Evolutionary conservation across 257 asterid species (phyloP).

Genomic region (Salvia rosmarinus): DNA sequence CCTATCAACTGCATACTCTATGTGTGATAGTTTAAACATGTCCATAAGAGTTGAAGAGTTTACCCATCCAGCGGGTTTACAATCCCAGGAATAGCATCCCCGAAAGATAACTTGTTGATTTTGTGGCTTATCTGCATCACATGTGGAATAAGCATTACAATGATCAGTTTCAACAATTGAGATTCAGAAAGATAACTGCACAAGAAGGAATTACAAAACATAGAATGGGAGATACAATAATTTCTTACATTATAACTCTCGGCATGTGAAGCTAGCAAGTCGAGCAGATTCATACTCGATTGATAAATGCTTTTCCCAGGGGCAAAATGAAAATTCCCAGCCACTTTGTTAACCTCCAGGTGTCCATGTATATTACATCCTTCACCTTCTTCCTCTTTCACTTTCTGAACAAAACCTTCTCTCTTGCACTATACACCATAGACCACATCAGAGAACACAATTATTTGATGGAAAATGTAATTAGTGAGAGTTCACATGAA

Average conservation of each 20-base stretch:
- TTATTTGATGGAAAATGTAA: conserved; percentile 23
- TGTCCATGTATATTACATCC: conserved; percentile 98
- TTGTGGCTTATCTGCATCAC: conserved; percentile 87
- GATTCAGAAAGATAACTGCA: neutral
- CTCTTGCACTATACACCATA: conserved; percentile 70
- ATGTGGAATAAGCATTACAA: conserved; percentile 26
- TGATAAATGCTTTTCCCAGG: conserved; percentile 90
- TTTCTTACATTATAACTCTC: conserved; percentile 75
- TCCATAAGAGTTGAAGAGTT: conserved; percentile 33
- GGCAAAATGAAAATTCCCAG: conserved; percentile 92
- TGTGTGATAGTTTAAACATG: conserved; percentile 6
- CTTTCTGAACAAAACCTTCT: conserved; percentile 86
- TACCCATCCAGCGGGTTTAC: conserved; percentile 96
- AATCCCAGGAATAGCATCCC: conserved; percentile 86
- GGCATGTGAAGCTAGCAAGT: conserved; percentile 64
- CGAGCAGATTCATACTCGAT: conserved; percentile 54
- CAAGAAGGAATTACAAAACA: neutral
- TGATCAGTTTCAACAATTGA: conserved; percentile 14
- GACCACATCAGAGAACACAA: conserved; percentile 33
- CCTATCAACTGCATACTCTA: conserved; percentile 8
- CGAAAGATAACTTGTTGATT: conserved; percentile 84
- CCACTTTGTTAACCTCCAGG: conserved; percentile 93
- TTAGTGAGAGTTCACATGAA: conserved; percentile 1
- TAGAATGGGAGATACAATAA: conserved; percentile 7
- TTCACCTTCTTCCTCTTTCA: conserved; percentile 95